Evolutionary conservation across 495 filamentous ascomycete species (phyloP).

Genomic region (Daldinia decipiens): DNA sequence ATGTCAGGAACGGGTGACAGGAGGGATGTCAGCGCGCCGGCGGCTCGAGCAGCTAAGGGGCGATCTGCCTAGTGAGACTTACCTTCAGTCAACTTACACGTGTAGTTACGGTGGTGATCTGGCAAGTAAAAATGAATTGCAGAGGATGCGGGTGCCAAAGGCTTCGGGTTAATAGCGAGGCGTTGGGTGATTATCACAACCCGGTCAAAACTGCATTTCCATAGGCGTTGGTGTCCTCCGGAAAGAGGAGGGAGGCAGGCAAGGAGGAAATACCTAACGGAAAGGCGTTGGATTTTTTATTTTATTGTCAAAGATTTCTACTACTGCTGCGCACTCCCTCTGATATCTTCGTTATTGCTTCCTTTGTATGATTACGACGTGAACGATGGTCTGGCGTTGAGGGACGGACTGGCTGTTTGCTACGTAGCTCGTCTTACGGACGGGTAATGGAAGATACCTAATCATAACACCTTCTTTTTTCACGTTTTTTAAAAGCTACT

Average conservation of each 20-base stretch:
- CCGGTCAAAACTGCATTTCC: slow-evolving; percentile 31
- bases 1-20: slow-evolving; percentile 45
- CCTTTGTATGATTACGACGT: slow-evolving; percentile 25
- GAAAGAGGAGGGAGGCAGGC: slow-evolving; percentile 1
- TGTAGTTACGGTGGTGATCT: neutral
- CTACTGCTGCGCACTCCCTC: neutral
- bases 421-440: neutral
- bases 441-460: slow-evolving; percentile 5
- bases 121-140: neutral
- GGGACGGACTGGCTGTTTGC: slow-evolving; percentile 49
- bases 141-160: neutral
- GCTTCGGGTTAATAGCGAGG: slow-evolving; percentile 14
- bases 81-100: neutral
- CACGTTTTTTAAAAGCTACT: neutral
- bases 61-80: slow-evolving; percentile 24
- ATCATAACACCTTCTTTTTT: neutral
- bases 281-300: slow-evolving; percentile 4
- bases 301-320: neutral
- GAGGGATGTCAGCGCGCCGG: slow-evolving; percentile 59
- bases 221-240: slow-evolving; percentile 23
- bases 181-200: slow-evolving; percentile 21
- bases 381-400: slow-evolving; percentile 18
- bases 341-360: slow-evolving; percentile 1
- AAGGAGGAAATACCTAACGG: neutral
- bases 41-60: slow-evolving; percentile 42